Conservation (phyloP, 805 yeast species). For the Priceomyces haplophilus region DNA sequence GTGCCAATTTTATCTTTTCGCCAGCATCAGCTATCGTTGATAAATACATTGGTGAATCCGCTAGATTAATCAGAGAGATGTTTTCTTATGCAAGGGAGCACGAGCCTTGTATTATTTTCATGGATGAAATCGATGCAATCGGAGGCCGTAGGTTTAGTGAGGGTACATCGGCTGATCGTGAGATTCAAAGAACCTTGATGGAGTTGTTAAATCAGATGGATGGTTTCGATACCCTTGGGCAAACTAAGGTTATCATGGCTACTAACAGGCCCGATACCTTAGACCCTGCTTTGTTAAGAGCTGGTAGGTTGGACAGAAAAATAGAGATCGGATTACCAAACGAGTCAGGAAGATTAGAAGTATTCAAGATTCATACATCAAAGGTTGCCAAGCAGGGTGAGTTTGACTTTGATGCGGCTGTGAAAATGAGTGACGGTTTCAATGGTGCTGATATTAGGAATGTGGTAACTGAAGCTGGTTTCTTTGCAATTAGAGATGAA, state of each 20-base stretch:
- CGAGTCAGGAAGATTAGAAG: slow-evolving; percentile 91
- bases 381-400: slow-evolving; percentile 89
- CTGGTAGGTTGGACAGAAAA: slow-evolving; percentile 95
- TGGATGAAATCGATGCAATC: slow-evolving; percentile 98
- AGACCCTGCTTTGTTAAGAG: slow-evolving; percentile 95
- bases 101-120: slow-evolving; percentile 95
- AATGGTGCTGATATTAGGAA: slow-evolving; percentile 98
- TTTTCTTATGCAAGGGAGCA: slow-evolving; percentile 96
- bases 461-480: slow-evolving; percentile 97
- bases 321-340: slow-evolving; percentile 94
- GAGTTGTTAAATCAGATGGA: slow-evolving; percentile 97
- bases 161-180: slow-evolving; percentile 98
- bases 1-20: slow-evolving; percentile 96
- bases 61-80: slow-evolving; percentile 95
- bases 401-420: slow-evolving; percentile 94
- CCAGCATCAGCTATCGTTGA: slow-evolving; percentile 98
- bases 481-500: slow-evolving; percentile 96
- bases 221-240: slow-evolving; percentile 95
- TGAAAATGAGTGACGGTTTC: slow-evolving; percentile 98
- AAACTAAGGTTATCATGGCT: slow-evolving; percentile 97
- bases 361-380: slow-evolving; percentile 88
- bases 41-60: slow-evolving; percentile 96
- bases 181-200: slow-evolving; percentile 96
- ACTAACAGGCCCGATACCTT: slow-evolving; percentile 98
- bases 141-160: slow-evolving; percentile 98